A percentile compares a stretch with the other conserved stretches of the same genome.
Conservation (phyloP, 345 rosid genomes). For the Populus deltoides region DNA sequence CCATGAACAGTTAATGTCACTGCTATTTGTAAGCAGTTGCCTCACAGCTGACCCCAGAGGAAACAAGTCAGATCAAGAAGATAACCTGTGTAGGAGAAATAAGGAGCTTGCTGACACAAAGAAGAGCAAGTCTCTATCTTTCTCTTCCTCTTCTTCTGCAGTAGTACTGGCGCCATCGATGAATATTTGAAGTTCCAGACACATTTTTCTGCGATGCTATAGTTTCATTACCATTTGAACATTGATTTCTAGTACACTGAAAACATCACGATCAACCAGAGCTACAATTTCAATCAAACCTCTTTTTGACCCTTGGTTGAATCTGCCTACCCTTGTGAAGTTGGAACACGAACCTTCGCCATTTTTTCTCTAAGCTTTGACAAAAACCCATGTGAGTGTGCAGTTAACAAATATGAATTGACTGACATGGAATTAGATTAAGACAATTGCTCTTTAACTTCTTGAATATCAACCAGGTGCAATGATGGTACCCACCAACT, state of each 20-base stretch:
- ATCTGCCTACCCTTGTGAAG: not conserved
- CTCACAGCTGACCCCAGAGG: not conserved
- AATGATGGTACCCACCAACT: not conserved
- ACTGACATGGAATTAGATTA: not conserved
- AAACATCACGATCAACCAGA: not conserved
- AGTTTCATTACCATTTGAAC: not conserved
- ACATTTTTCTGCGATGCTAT: not conserved
- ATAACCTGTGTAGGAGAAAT: not conserved
- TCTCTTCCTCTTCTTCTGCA: not conserved
- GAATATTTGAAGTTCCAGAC: not conserved
- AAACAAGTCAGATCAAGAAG: not conserved
- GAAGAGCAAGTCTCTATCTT: not conserved
- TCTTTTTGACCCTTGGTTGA: not conserved
- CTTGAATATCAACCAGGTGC: not conserved
- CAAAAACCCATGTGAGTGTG: not conserved
- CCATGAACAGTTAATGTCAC: not conserved
- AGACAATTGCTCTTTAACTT: not conserved
- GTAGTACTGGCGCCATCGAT: not conserved
- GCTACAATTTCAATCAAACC: not conserved
- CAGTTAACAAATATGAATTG: not conserved
- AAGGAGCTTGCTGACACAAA: not conserved
- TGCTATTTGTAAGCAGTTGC: not conserved
- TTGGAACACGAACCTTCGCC: not conserved
- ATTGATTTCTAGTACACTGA: not conserved
- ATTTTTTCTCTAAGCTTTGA: not conserved